Evolutionary conservation across 179 eudicot genomes (phyloP).

Genomic region (Pouteria campechiana): DNA sequence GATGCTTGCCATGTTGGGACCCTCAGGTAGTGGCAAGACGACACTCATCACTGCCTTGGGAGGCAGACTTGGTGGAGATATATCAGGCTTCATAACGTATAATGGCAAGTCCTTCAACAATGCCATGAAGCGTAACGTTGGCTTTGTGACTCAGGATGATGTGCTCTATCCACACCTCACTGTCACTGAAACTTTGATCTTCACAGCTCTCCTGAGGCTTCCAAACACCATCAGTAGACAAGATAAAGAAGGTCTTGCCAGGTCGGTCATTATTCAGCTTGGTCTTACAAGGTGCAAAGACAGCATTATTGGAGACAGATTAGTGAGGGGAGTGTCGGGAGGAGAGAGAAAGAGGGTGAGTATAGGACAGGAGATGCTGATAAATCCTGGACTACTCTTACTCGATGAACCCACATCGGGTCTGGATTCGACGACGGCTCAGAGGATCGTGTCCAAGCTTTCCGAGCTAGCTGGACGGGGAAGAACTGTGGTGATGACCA

Average conservation of each 20-base stretch:
- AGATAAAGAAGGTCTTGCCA: constrained; percentile 39
- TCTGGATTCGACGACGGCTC: constrained; percentile 82
- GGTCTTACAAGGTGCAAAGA: constrained; percentile 49
- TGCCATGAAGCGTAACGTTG: constrained; percentile 41
- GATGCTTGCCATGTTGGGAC: constrained; percentile 82
- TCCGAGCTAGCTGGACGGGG: constrained; percentile 51
- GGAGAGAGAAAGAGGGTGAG: constrained; percentile 85
- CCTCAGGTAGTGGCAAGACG: constrained; percentile 85
- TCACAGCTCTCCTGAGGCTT: constrained; percentile 53
- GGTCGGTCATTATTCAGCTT: constrained; percentile 34
- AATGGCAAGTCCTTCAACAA: constrained; percentile 40
- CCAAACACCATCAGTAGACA: constrained; percentile 37
- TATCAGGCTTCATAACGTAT: constrained; percentile 44
- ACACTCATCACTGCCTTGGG: constrained; percentile 73
- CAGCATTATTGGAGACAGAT: constrained; percentile 48
- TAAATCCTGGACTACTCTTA: constrained; percentile 65
- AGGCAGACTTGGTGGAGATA: constrained; percentile 44
- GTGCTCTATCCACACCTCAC: constrained; percentile 60
- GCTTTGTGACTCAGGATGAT: constrained; percentile 84
- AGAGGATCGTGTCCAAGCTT: constrained; percentile 48
- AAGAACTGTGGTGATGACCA: constrained; percentile 70
- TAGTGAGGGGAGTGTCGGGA: constrained; percentile 62
- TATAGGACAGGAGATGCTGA: constrained; percentile 76
- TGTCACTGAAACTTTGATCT: constrained; percentile 57
- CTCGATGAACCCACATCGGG: constrained; percentile 89